These are phyloP conservation scores for Leucaena leucocephala DNA, from an alignment of 306 rosid genomes.

Conservation along the genomic window DNA sequence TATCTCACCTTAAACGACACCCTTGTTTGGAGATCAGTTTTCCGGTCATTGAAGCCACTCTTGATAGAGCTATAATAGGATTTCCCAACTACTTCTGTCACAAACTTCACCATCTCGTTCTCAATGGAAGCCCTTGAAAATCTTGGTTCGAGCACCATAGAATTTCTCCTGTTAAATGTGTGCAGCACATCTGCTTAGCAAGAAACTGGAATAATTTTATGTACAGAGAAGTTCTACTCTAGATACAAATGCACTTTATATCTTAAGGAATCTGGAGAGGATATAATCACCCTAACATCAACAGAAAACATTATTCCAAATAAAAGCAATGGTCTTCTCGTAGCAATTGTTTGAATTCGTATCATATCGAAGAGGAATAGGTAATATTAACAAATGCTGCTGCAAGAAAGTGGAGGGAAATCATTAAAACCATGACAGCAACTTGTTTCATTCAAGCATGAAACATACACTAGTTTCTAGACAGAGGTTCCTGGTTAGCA, in stretches of 20 bases:
- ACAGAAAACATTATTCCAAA: conserved; percentile 13
- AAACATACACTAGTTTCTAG: neutral
- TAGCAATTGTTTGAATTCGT: neutral
- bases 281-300: conserved; percentile 19
- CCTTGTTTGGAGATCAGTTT: conserved; percentile 69
- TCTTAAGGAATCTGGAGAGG: conserved; percentile 4
- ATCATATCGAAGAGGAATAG: neutral
- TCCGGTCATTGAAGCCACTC: conserved; percentile 64
- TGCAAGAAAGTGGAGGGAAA: neutral
- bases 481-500: neutral
- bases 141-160: neutral
- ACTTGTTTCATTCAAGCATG: neutral
- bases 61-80: conserved; percentile 45
- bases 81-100: conserved; percentile 57
- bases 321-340: neutral
- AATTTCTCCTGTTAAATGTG: conserved; percentile 52
- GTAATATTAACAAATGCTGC: neutral
- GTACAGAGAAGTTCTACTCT: conserved; percentile 6
- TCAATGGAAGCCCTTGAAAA: conserved; percentile 54
- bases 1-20: conserved; percentile 80
- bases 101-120: conserved; percentile 60
- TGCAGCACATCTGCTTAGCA: conserved; percentile 33
- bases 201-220: conserved; percentile 28
- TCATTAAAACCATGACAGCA: neutral
- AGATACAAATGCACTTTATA: conserved; percentile 9